Percentiles rank a stretch among this genome's conserved stretches.
phyloP scores from a whole-genome alignment of 2,329 filamentous ascomycete genomes.

The Lojkania enalia region DNA sequence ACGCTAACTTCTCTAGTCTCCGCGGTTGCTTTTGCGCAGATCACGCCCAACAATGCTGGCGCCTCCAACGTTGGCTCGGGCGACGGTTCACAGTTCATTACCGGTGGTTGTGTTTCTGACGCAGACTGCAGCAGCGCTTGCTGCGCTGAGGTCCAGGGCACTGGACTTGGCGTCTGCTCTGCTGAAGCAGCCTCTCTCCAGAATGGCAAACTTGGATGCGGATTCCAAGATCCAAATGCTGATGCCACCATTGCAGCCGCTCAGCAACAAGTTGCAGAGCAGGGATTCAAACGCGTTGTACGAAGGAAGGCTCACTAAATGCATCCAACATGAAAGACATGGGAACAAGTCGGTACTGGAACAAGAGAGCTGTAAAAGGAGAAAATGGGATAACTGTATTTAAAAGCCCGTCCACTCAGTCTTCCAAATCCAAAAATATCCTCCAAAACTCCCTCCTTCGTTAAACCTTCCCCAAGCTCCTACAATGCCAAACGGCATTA shows the following conservation, averaged over 20 bases:
- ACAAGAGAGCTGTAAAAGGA: too few relatives aligned
- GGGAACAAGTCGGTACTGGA: too few relatives aligned
- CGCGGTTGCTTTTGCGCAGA: conserved; percentile 16
- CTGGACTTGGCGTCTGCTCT: conserved; percentile 31
- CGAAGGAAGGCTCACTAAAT: neutral
- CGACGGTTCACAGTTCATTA: conserved; percentile 36
- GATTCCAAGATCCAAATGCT: conserved; percentile 34
- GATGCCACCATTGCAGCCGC: conserved; percentile 33
- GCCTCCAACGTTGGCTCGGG: conserved; percentile 32
- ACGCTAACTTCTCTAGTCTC: conserved; percentile 9
- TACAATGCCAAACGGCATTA: conserved; percentile 31
- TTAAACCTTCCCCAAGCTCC: conserved; percentile 20
- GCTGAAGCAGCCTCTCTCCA: conserved; percentile 33
- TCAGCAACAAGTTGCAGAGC: conserved; percentile 30
- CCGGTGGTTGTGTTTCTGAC: conserved; percentile 32
- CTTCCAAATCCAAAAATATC: conserved; percentile 34
- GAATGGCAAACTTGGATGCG: conserved; percentile 37
- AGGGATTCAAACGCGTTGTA: conserved; percentile 35
- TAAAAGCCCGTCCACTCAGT: conserved; percentile 17
- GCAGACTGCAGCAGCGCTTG: conserved; percentile 34
- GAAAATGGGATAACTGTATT: neutral
- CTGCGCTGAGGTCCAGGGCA: conserved; percentile 24
- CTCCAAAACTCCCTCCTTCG: conserved; percentile 19
- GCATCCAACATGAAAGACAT: too few relatives aligned
- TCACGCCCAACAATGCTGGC: conserved; percentile 33